Conservation (phyloP, 257 asterid genomes). For the Prunella vulgaris region DNA sequence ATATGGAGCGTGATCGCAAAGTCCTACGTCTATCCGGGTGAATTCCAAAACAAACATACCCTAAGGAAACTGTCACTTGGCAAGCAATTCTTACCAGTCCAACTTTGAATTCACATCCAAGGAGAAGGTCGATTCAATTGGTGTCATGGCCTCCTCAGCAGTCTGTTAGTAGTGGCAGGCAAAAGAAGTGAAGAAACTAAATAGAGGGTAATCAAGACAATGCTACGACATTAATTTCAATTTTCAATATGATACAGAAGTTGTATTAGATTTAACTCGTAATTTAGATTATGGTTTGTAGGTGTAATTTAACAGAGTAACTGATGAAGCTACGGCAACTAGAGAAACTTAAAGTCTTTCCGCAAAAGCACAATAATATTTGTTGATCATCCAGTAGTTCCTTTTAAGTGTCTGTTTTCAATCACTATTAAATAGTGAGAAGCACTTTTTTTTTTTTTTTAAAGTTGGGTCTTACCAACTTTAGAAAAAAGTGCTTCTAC, state of each 20-base stretch:
- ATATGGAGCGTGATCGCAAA: no score
- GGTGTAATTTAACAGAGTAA: background rate
- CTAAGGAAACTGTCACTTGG: background rate
- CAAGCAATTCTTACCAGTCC: slow-evolving; percentile 64
- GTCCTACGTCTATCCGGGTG: no score
- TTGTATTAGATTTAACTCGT: background rate
- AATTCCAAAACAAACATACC: no score
- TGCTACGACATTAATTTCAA: background rate
- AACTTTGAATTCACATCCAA: slow-evolving; percentile 90
- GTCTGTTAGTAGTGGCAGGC: slow-evolving; percentile 49
- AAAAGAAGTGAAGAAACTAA: slow-evolving; percentile 9
- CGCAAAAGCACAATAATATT: background rate
- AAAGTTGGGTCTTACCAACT: no score
- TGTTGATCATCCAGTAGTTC: background rate
- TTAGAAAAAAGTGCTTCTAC: no score
- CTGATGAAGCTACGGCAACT: background rate
- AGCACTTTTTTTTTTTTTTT: no score
- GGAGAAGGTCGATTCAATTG: slow-evolving; percentile 96
- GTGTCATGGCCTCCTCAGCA: slow-evolving; percentile 99
- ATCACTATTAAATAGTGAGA: no score
- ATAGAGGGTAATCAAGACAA: background rate
- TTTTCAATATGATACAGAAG: background rate
- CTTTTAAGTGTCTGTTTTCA: no score
- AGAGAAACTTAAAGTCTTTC: background rate
- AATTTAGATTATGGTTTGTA: background rate